A percentile compares a stretch with the other conserved stretches of the same genome.
phyloP scores from a whole-genome alignment of 352 stramenopile genomes.

The Phytophthora citricola region DNA sequence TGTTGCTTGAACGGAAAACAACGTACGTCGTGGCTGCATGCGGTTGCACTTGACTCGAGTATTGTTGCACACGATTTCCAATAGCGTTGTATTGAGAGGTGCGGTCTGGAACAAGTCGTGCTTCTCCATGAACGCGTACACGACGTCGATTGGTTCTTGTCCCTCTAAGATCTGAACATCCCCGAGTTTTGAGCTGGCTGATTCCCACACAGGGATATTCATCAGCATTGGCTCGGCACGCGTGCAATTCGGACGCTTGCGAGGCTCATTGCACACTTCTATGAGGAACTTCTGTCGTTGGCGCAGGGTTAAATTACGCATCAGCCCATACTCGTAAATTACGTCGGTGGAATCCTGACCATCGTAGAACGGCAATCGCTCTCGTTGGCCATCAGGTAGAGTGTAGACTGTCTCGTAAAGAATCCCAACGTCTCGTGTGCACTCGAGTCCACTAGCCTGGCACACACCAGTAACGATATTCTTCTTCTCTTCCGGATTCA shows the following conservation, averaged over 20 bases:
- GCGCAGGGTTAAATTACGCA: slow-evolving; percentile 72
- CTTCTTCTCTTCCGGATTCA: slow-evolving; percentile 61
- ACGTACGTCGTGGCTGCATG: slow-evolving; percentile 58
- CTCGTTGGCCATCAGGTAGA: slow-evolving; percentile 48
- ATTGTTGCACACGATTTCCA: slow-evolving; percentile 76
- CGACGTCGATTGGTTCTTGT: slow-evolving; percentile 80
- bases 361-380: slow-evolving; percentile 76
- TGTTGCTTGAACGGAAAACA: slow-evolving; percentile 84
- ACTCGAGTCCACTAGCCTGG: slow-evolving; percentile 55
- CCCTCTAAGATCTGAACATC: slow-evolving; percentile 78
- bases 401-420: slow-evolving; percentile 74
- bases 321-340: slow-evolving; percentile 76
- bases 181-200: slow-evolving; percentile 68
- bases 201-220: slow-evolving; percentile 80
- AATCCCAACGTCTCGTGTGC: slow-evolving; percentile 59
- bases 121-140: slow-evolving; percentile 90
- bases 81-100: slow-evolving; percentile 76
- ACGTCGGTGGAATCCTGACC: slow-evolving; percentile 78
- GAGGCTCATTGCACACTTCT: slow-evolving; percentile 73
- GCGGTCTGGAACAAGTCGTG: slow-evolving; percentile 86
- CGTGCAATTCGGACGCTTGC: slow-evolving; percentile 74
- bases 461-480: slow-evolving; percentile 65
- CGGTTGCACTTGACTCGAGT: slow-evolving; percentile 69
- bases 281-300: slow-evolving; percentile 75
- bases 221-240: slow-evolving; percentile 79